Conservation (phyloP, 1,284 basidiomycete genomes). For the Ustilago xerochloae region DNA sequence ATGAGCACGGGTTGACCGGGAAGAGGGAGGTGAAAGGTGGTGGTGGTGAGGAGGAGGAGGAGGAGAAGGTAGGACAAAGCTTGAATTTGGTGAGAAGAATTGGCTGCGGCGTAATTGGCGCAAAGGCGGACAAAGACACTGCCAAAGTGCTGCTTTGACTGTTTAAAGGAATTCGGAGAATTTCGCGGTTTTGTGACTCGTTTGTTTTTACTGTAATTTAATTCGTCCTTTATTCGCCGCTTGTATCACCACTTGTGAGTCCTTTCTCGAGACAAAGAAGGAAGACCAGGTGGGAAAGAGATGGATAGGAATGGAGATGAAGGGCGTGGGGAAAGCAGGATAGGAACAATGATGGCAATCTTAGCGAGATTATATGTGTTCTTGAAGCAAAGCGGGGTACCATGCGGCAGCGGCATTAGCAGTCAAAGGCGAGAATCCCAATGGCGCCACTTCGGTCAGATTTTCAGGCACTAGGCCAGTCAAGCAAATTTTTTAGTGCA, state of each 20-base stretch:
- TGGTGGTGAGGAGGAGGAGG: neutral
- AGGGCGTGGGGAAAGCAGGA: conserved; percentile 1
- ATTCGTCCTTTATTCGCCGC: too few relatives aligned
- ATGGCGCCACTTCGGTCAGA: too few relatives aligned
- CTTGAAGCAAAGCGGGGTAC: conserved; percentile 5
- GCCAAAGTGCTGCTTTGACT: too few relatives aligned
- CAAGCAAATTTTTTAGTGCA: neutral
- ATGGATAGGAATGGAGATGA: neutral
- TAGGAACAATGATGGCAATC: too few relatives aligned
- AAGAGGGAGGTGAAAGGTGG: neutral
- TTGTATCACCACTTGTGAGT: too few relatives aligned
- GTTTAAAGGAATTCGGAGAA: too few relatives aligned
- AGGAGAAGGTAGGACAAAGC: neutral
- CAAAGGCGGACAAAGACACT: too few relatives aligned
- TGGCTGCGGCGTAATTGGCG: too few relatives aligned
- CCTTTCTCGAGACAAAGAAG: too few relatives aligned
- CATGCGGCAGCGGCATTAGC: neutral
- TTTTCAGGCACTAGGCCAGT: neutral
- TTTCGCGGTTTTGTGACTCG: conserved; percentile 3
- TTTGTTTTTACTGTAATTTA: neutral
- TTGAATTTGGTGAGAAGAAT: too few relatives aligned
- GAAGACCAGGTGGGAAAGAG: too few relatives aligned
- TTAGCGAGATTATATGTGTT: conserved; percentile 15
- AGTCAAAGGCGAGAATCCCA: neutral
- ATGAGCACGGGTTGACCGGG: too few relatives aligned